A percentile compares a stretch with the other conserved stretches of the same genome.
Conservation (phyloP, 352 stramenopile genomes). For the Phytophthora quininea region DNA sequence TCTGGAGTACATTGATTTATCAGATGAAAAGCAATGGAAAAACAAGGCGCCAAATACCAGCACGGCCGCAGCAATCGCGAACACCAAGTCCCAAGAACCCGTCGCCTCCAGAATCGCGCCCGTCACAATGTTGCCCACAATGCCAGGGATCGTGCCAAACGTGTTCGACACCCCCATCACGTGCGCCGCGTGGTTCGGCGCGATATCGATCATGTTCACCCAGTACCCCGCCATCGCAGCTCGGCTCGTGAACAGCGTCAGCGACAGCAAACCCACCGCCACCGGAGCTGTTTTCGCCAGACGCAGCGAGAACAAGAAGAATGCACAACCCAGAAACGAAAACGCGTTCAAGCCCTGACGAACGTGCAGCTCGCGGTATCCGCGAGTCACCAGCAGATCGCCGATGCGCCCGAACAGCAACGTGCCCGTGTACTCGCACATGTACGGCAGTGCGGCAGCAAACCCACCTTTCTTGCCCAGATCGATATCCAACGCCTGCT, state of each 20-base stretch:
- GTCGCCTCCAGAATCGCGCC: conserved; percentile 77
- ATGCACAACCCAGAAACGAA: conserved; percentile 72
- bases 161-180: conserved; percentile 91
- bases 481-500: conserved; percentile 77
- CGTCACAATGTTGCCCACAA: conserved; percentile 86
- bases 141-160: conserved; percentile 83
- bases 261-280: conserved; percentile 70
- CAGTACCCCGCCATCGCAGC: conserved; percentile 83
- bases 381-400: conserved; percentile 69
- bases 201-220: conserved; percentile 92
- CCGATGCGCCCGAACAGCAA: conserved; percentile 73
- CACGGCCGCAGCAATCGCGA: conserved; percentile 74
- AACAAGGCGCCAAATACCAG: conserved; percentile 72
- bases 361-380: conserved; percentile 73
- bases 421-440: conserved; percentile 78
- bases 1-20: conserved; percentile 71
- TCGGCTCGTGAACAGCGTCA: conserved; percentile 81
- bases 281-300: conserved; percentile 55
- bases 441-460: conserved; percentile 73
- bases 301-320: conserved; percentile 77
- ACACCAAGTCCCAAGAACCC: conserved; percentile 84
- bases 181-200: conserved; percentile 75
- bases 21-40: conserved; percentile 79
- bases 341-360: conserved; percentile 81
- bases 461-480: conserved; percentile 70